Conservation (phyloP, 441 rosid genomes). For the Adansonia rubrostipa region DNA sequence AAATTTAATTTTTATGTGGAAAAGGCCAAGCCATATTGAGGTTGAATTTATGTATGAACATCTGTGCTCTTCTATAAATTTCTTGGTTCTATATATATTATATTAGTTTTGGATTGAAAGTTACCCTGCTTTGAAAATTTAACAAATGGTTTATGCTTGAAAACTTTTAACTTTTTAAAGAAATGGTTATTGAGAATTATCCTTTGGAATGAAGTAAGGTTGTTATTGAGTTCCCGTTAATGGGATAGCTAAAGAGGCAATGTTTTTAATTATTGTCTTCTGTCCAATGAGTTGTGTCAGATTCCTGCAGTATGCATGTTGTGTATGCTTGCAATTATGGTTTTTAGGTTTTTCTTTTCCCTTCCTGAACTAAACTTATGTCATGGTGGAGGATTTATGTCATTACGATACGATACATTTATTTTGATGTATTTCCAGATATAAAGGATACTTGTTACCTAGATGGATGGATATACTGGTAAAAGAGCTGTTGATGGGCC, state of each 20-base stretch:
- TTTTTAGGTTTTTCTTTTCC: neutral
- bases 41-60: slow-evolving; percentile 6
- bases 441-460: slow-evolving; percentile 22
- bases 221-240: neutral
- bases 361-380: neutral
- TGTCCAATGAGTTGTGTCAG: neutral
- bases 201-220: neutral
- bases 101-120: neutral
- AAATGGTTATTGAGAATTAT: neutral
- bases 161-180: neutral
- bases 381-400: slow-evolving; percentile 13
- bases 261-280: slow-evolving; percentile 4
- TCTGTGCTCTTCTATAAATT: neutral
- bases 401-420: neutral
- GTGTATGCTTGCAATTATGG: neutral
- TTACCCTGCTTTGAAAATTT: neutral
- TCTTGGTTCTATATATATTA: slow-evolving; percentile 6
- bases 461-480: slow-evolving; percentile 79
- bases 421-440: slow-evolving; percentile 39
- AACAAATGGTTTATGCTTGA: neutral
- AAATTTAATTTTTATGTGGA: neutral
- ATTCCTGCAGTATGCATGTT: neutral
- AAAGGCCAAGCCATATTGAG: neutral
- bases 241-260: slow-evolving; percentile 6
- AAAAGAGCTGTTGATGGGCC: slow-evolving; percentile 56